A percentile compares a stretch with the other conserved stretches of the same genome.
Conservation (phyloP, 2,329 filamentous ascomycete genomes). For the Aspergillus carbonarius region DNA sequence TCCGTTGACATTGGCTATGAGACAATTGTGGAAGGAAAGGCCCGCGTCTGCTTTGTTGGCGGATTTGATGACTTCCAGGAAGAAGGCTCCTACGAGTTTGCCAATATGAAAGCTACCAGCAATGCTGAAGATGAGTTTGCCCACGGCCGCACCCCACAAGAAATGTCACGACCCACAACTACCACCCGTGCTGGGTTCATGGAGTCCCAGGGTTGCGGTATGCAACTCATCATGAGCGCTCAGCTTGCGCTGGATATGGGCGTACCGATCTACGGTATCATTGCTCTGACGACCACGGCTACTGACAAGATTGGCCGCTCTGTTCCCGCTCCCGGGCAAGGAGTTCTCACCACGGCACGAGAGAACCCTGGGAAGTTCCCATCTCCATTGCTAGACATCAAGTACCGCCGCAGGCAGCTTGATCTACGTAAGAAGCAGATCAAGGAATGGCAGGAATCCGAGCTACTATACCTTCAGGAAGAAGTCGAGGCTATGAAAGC, state of each 20-base stretch:
- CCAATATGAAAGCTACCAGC: conserved; percentile 99
- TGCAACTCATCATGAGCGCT: conserved; percentile 98
- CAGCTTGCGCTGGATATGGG: conserved; percentile 97
- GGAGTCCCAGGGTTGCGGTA: conserved; percentile 98
- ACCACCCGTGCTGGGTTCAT: conserved; percentile 98
- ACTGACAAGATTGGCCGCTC: conserved; percentile 99
- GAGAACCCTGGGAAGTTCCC: conserved; percentile 90
- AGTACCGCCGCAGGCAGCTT: conserved; percentile 93
- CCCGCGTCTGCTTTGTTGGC: conserved; percentile 94
- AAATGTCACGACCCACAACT: conserved; percentile 97
- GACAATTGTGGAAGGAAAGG: conserved; percentile 98
- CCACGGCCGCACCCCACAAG: conserved; percentile 88
- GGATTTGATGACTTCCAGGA: conserved; percentile 99
- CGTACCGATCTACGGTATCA: conserved; percentile 92
- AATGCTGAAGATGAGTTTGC: conserved; percentile 96
- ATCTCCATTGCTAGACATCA: conserved; percentile 93
- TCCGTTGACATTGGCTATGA: conserved; percentile 97
- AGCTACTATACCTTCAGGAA: conserved; percentile 88
- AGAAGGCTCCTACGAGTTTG: conserved; percentile 98
- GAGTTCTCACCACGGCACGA: conserved; percentile 92
- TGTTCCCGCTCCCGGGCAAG: conserved; percentile 92
- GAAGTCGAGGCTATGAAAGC: conserved; percentile 90
- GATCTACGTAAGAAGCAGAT: conserved; percentile 92
- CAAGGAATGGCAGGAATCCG: conserved; percentile 93
- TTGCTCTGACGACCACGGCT: conserved; percentile 90